These are phyloP conservation scores for Piromyces sp. DNA, from an alignment of 192 early-diverging fungal species.

Conservation along the genomic window DNA sequence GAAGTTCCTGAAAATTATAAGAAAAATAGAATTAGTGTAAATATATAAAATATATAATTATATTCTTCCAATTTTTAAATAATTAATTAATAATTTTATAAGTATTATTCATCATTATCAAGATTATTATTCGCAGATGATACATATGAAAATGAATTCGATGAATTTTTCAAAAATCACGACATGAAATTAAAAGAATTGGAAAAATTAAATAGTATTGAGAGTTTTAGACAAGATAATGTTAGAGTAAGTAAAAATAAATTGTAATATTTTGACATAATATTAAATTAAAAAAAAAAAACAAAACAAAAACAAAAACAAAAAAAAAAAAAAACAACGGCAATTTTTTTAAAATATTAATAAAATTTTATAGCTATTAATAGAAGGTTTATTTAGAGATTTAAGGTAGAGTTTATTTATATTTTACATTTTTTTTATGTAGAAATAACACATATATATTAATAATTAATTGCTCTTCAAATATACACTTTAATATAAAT, in stretches of 20 bases:
- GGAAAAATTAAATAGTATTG: not conserved
- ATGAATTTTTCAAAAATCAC: not conserved
- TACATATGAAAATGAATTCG: not conserved
- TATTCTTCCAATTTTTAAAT: too few relatives aligned
- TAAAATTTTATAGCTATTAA: not conserved
- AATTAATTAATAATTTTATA: too few relatives aligned
- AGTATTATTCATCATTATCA: constrained; percentile 66
- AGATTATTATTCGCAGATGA: constrained; percentile 48
- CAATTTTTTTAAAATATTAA: not conserved
- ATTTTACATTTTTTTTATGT: not conserved
- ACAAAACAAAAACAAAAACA: too few relatives aligned
- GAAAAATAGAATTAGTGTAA: constrained; percentile 28
- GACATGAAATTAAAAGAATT: not conserved
- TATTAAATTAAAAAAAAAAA: too few relatives aligned
- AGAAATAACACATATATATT: too few relatives aligned
- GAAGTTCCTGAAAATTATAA: constrained; percentile 33
- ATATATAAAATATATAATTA: too few relatives aligned
- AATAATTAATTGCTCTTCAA: too few relatives aligned
- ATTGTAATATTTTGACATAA: too few relatives aligned
- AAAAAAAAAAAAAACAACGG: not conserved
- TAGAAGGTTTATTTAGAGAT: not conserved
- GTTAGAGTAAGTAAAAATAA: not conserved
- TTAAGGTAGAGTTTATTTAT: not conserved
- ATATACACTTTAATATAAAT: too few relatives aligned
- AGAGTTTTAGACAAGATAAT: not conserved